Evolutionary conservation across 1,284 basidiomycete species (phyloP).

Genomic region (Tylopilus sp.): DNA sequence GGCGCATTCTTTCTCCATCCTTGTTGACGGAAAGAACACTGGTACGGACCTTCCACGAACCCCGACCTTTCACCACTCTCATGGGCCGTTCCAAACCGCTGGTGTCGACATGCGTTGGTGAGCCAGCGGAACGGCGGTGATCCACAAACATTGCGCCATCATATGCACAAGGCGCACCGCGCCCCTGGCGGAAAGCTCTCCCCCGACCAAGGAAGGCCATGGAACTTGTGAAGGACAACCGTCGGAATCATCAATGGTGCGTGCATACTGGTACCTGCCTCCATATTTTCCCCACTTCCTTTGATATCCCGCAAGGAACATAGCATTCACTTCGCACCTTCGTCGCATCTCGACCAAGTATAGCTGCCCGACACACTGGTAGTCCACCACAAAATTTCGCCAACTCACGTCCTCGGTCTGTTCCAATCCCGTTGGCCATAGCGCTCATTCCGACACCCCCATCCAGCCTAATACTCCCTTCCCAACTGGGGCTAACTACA

Average conservation of each 20-base stretch:
- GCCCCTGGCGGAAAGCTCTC: background rate
- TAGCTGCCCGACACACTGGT: slow-evolving; percentile 1
- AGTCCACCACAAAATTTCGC: slow-evolving; percentile 1
- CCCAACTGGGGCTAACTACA: slow-evolving; percentile 14
- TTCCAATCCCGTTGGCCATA: slow-evolving; percentile 44
- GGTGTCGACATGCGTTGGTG: background rate
- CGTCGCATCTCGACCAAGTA: slow-evolving; percentile 11
- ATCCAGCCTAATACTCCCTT: slow-evolving; percentile 41
- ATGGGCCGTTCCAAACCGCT: background rate
- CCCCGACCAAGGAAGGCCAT: background rate
- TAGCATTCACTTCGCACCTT: background rate
- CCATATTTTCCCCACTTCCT: background rate
- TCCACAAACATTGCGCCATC: slow-evolving; percentile 31
- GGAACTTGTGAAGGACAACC: slow-evolving; percentile 5
- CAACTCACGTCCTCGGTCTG: slow-evolving; percentile 42
- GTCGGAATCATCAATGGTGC: slow-evolving; percentile 35
- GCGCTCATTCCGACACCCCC: slow-evolving; percentile 45
- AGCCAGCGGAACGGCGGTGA: background rate
- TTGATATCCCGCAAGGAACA: background rate
- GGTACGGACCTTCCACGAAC: slow-evolving; percentile 50
- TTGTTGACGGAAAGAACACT: slow-evolving; percentile 54
- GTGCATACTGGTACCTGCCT: slow-evolving; percentile 46
- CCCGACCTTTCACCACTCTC: slow-evolving; percentile 1
- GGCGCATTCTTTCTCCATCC: slow-evolving; percentile 49
- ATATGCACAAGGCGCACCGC: background rate